These are phyloP conservation scores for Sclerotinia minor DNA, from an alignment of 2,329 filamentous ascomycete species.

Conservation along the genomic window DNA sequence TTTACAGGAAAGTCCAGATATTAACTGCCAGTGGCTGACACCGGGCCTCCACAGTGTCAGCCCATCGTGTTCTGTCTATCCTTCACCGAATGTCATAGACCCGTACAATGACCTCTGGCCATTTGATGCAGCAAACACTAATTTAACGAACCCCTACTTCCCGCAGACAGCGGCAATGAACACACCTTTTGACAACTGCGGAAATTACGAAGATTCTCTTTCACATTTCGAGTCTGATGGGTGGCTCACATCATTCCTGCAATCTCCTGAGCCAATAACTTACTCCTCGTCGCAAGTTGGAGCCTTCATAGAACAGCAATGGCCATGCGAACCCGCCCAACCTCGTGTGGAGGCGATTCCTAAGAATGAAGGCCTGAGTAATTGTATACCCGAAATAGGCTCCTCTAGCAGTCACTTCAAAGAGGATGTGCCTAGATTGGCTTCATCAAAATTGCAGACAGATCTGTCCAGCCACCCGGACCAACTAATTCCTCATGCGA, in stretches of 20 bases:
- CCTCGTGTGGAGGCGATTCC: no score
- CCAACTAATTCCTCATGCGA: not conserved
- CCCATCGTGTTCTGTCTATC: no score
- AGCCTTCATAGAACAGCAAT: not conserved
- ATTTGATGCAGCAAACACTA: not conserved
- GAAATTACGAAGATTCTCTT: not conserved
- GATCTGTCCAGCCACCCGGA: not conserved
- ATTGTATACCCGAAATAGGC: not conserved
- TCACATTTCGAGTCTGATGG: constrained; percentile 10
- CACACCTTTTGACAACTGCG: not conserved
- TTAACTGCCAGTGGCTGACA: constrained; percentile 10
- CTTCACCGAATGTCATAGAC: not conserved
- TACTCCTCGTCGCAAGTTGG: not conserved
- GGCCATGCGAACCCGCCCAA: not conserved
- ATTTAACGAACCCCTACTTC: not conserved
- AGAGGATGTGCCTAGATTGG: not conserved
- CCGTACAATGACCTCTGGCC: not conserved
- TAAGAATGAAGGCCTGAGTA: not conserved
- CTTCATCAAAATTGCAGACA: not conserved
- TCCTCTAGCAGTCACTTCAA: not conserved
- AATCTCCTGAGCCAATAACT: not conserved
- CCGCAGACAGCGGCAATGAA: no score
- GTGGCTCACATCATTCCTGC: constrained; percentile 14
- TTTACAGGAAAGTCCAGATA: not conserved
- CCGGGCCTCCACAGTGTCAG: not conserved